Evolutionary conservation across 2,329 filamentous ascomycete genomes (phyloP).

Genomic region (Juglanconis sp.): DNA sequence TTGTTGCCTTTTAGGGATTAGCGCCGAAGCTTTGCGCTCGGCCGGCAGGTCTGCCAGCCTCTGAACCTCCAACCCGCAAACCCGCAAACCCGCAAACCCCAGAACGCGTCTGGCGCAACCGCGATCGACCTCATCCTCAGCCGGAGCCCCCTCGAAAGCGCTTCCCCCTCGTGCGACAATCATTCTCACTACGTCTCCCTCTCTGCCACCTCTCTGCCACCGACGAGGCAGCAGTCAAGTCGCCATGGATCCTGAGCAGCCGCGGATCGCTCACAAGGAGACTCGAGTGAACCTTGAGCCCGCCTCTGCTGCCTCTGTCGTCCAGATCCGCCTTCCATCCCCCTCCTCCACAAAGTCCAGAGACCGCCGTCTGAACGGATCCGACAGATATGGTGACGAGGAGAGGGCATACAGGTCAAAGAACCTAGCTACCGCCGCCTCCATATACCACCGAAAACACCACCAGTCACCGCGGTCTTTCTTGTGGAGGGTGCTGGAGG

Average conservation of each 20-base stretch:
- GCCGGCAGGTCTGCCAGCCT: constrained; percentile 21
- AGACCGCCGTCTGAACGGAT: constrained; percentile 34
- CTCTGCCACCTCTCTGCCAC: background rate
- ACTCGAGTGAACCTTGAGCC: constrained; percentile 80
- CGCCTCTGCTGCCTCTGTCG: constrained; percentile 63
- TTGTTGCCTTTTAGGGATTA: background rate
- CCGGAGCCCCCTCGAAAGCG: background rate
- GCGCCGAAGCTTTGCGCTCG: background rate
- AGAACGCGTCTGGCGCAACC: constrained; percentile 10
- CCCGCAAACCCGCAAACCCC: background rate
- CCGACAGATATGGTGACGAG: constrained; percentile 53
- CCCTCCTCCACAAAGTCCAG: constrained; percentile 25
- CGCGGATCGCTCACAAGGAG: constrained; percentile 77
- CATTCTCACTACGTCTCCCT: constrained; percentile 1
- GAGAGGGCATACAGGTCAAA: constrained; percentile 70
- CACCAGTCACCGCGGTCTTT: constrained; percentile 78
- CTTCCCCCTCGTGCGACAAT: background rate
- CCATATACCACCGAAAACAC: constrained; percentile 78
- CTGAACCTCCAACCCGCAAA: constrained; percentile 19
- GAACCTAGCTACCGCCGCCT: constrained; percentile 73
- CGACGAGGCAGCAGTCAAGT: constrained; percentile 26
- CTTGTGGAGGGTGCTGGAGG: constrained; percentile 84
- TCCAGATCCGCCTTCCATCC: constrained; percentile 66
- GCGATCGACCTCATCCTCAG: constrained; percentile 4
- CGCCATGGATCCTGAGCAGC: constrained; percentile 61